Percentiles rank a stretch among this genome's conserved stretches.
Conservation (phyloP, 2,329 filamentous ascomycete genomes). For the Leptographium flavum region DNA sequence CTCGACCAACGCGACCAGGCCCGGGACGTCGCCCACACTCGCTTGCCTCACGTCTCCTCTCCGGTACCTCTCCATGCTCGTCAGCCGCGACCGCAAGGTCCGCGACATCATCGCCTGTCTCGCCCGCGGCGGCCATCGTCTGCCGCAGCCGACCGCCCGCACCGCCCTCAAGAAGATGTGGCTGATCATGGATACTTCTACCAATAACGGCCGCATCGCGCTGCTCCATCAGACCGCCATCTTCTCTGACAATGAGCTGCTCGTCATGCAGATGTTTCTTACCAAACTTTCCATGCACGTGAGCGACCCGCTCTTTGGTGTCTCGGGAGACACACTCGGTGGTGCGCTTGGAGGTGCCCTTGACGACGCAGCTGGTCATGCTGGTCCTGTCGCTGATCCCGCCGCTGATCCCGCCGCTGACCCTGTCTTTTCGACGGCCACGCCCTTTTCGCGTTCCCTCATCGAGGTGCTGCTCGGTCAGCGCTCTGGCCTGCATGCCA, state of each 20-base stretch:
- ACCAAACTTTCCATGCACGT: constrained; percentile 60
- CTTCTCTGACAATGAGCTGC: constrained; percentile 47
- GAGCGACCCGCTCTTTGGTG: constrained; percentile 43
- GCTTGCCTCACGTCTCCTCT: background rate
- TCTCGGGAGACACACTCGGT: constrained; percentile 44
- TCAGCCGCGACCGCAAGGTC: constrained; percentile 39
- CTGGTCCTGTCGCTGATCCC: too few species aligned
- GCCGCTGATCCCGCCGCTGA: too few species aligned
- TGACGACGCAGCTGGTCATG: background rate
- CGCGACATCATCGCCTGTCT: constrained; percentile 50
- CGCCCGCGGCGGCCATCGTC: constrained; percentile 39
- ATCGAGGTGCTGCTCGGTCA: constrained; percentile 47
- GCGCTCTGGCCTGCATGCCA: constrained; percentile 30
- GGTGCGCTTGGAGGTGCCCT: constrained; percentile 15
- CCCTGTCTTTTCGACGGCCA: background rate
- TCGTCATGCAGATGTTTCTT: constrained; percentile 48
- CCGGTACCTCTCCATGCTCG: constrained; percentile 52
- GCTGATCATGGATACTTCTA: constrained; percentile 19
- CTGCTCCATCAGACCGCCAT: constrained; percentile 36
- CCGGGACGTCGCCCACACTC: too few species aligned
- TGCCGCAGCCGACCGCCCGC: constrained; percentile 23
- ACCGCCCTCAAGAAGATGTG: constrained; percentile 50
- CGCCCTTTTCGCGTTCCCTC: constrained; percentile 16
- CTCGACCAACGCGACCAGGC: too few species aligned
- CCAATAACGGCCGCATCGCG: constrained; percentile 24